These are phyloP conservation scores for Penicillium maclennaniae DNA, from an alignment of 495 filamentous ascomycete species.

Conservation along the genomic window DNA sequence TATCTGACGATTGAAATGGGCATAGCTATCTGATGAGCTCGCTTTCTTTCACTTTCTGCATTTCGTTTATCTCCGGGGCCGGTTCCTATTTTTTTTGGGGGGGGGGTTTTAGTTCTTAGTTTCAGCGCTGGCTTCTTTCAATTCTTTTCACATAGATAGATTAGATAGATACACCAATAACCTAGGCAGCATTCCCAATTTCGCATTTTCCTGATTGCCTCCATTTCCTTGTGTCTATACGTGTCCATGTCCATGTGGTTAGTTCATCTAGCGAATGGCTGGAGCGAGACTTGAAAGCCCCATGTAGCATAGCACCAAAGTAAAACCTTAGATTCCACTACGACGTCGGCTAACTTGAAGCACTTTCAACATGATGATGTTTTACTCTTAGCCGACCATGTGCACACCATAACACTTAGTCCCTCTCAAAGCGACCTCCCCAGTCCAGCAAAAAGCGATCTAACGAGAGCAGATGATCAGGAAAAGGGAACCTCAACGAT, in stretches of 20 bases:
- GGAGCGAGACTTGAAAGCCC: too few species aligned
- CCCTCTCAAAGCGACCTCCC: too few species aligned
- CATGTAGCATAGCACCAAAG: too few species aligned
- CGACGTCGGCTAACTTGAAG: too few species aligned
- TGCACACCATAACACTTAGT: too few species aligned
- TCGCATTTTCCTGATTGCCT: not conserved
- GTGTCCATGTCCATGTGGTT: too few species aligned
- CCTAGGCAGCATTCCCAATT: slow-evolving; percentile 8
- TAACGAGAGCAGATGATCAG: not conserved
- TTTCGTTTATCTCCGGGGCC: slow-evolving; percentile 7
- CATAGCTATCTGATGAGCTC: slow-evolving; percentile 1
- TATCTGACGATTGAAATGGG: slow-evolving; percentile 10
- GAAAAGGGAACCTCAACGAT: not conserved
- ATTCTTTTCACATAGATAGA: slow-evolving; percentile 24
- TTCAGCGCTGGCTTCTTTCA: slow-evolving; percentile 7
- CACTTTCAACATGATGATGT: too few species aligned
- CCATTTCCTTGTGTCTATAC: too few species aligned
- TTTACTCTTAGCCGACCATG: too few species aligned
- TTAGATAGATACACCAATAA: slow-evolving; percentile 22
- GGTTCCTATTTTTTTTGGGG: slow-evolving; percentile 1
- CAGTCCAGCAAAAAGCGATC: not conserved
- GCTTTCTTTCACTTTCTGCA: slow-evolving; percentile 4
- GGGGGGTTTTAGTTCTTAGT: slow-evolving; percentile 2
- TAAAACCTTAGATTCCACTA: too few species aligned
- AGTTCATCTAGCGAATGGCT: too few species aligned